Percentiles rank a stretch among this genome's conserved stretches.
phyloP scores from a whole-genome alignment of 2,329 filamentous ascomycete species.

The Trichoderma atroviride region DNA sequence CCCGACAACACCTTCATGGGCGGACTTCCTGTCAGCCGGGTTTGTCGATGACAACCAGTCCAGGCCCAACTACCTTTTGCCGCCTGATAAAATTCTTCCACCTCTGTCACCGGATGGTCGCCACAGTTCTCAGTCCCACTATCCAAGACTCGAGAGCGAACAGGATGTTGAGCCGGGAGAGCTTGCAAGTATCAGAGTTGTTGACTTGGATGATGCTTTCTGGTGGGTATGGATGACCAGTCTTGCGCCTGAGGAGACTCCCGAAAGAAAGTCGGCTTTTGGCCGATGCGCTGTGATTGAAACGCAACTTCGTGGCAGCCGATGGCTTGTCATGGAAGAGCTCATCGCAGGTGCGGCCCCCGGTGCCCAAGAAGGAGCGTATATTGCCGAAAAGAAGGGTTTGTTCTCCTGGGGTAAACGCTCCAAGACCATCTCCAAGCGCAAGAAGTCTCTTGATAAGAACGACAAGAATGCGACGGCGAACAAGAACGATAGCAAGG shows the following conservation, averaged over 20 bases:
- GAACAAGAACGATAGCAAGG: conserved; percentile 65
- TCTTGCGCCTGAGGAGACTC: conserved; percentile 85
- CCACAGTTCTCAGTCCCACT: conserved; percentile 84
- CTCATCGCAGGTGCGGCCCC: conserved; percentile 91
- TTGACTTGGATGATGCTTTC: conserved; percentile 92
- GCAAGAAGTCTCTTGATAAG: conserved; percentile 61
- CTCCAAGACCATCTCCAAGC: conserved; percentile 63
- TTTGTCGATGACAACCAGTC: conserved; percentile 78
- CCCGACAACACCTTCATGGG: conserved; percentile 96
- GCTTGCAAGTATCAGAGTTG: conserved; percentile 83
- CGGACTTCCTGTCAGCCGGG: conserved; percentile 92
- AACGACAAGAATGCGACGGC: conserved; percentile 48
- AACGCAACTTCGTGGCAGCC: conserved; percentile 76
- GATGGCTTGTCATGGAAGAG: conserved; percentile 95
- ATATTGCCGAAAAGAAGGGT: conserved; percentile 93
- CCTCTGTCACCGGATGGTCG: conserved; percentile 70
- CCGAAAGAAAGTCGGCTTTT: conserved; percentile 86
- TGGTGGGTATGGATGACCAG: conserved; percentile 99
- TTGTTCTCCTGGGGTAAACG: conserved; percentile 85
- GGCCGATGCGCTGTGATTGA: conserved; percentile 91
- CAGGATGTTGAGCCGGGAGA: conserved; percentile 82
- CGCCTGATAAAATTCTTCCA: conserved; percentile 87
- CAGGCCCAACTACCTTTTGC: conserved; percentile 72
- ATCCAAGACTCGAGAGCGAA: conserved; percentile 69
- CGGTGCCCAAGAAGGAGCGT: conserved; percentile 80